Percentiles rank a stretch among this genome's conserved stretches.
These are phyloP conservation scores for Dryadomyces sulphureus DNA, from an alignment of 2,329 filamentous ascomycete genomes.

Conservation along the genomic window DNA sequence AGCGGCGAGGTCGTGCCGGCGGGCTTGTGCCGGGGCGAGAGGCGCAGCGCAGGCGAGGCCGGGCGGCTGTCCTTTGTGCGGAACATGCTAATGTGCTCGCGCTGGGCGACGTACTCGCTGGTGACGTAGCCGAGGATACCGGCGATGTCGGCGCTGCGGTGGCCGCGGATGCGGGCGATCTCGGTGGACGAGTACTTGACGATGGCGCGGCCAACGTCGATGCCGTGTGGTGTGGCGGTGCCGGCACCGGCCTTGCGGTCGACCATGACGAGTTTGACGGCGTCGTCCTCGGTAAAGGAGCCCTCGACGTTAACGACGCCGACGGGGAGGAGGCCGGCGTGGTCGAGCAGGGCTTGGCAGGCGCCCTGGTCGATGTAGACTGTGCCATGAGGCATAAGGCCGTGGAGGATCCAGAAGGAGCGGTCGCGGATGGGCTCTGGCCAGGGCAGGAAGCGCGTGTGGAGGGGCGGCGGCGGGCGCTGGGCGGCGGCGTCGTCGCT, in stretches of 20 bases:
- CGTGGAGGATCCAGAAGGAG: constrained; percentile 94
- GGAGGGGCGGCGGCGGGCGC: constrained; percentile 37
- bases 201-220: constrained; percentile 75
- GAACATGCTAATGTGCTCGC: constrained; percentile 77
- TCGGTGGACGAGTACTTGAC: constrained; percentile 88
- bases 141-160: constrained; percentile 69
- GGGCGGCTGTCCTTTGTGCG: constrained; percentile 33
- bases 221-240: constrained; percentile 38
- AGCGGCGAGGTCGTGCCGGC: background rate
- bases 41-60: constrained; percentile 24
- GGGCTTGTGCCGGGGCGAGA: background rate
- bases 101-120: constrained; percentile 81
- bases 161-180: constrained; percentile 70
- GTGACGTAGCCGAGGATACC: constrained; percentile 78
- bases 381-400: constrained; percentile 76
- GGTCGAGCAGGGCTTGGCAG: constrained; percentile 61
- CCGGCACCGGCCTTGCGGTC: constrained; percentile 70
- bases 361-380: constrained; percentile 90
- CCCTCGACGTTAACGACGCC: constrained; percentile 88
- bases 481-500: constrained; percentile 9
- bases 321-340: constrained; percentile 76
- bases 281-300: constrained; percentile 80
- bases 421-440: constrained; percentile 76
- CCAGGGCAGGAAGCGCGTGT: constrained; percentile 86
- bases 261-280: constrained; percentile 73